Base-by-base conservation (phyloP, 2,329 filamentous ascomycete genomes). In the Apiospora aurea region DNA sequence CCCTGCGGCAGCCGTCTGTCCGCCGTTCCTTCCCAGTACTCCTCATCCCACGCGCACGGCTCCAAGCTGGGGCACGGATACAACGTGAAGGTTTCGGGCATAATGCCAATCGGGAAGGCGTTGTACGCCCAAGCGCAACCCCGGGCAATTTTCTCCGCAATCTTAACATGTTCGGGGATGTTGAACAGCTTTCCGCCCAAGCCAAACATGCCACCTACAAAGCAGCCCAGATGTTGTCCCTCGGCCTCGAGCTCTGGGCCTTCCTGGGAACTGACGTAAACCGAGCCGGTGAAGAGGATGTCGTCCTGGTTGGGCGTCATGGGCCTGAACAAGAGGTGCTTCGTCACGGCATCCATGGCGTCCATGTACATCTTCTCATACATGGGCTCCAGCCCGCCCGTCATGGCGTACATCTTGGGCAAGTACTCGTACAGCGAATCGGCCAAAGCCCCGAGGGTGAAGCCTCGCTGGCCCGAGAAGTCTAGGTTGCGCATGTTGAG, bases 291-390 rank as follows among this genome's bases (percentile, higher is more conserved):
- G 21, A 94, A 85, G 1, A 94, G 85, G 2, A 95, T 89, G 73
- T 94, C 88, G 2, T 86, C 84, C 64, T 87, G 85, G 4, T 86
- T 82, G 0, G 89, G 88, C 0, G 89, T 87, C 86, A 93, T 90
- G 0, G 93, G 93, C 1, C 91, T 88, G 82, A 91, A 95, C 71
- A 95, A 86, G 4, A 94, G 82, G 74, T 93, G 82, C 69, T 90
- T 81, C 61, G 88, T 88, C 0, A 88, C 88, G 0, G 88, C 86
- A 13, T 90, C 86, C 75, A 93, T 89, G 29, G 88, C 87, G 16
- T 79, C 82, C 72, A 88, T 84, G 79, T 93, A 94, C 85, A 94
- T 89, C 3, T 82, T 84, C 71, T 88, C 86, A 79, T 94, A 95
- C 51, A 89, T 80, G 1, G 87, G 74, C 47, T 89, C 85, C 5